Percentiles rank a stretch among this genome's conserved stretches.
Conservation (phyloP, 768 basidiomycete genomes). For the Hirschioporus abietinus region DNA sequence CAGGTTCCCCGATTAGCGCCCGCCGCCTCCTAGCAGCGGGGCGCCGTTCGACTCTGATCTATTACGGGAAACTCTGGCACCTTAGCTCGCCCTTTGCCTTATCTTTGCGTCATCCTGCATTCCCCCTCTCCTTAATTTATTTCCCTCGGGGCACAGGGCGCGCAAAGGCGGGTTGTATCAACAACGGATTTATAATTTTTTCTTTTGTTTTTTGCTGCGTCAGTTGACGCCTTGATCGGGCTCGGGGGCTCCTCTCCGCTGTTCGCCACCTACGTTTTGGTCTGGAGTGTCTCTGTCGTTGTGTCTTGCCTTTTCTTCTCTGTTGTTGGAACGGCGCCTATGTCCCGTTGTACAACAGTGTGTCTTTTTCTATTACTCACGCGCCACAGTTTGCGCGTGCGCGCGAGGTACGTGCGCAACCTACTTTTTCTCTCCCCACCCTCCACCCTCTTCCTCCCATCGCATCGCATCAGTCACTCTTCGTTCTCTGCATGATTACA, state of each 20-base stretch:
- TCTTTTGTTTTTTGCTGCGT: not conserved
- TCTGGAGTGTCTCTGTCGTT: not conserved
- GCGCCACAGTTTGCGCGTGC: slow-evolving; percentile 1
- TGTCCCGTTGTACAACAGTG: not conserved
- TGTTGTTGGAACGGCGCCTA: not conserved
- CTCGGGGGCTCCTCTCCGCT: no score
- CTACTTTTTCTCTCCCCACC: not conserved
- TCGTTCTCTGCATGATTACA: not conserved
- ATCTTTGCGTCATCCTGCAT: not conserved
- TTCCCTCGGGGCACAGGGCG: not conserved
- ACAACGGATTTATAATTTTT: not conserved
- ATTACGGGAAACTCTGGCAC: not conserved
- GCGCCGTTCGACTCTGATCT: not conserved
- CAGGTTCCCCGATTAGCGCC: not conserved
- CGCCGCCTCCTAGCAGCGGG: not conserved
- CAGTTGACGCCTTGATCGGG: no score
- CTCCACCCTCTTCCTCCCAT: not conserved
- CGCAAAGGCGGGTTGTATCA: not conserved
- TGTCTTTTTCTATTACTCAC: not conserved
- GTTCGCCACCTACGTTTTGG: not conserved
- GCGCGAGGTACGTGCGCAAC: not conserved
- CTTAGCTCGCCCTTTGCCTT: not conserved
- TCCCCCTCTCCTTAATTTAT: not conserved
- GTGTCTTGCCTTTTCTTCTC: not conserved
- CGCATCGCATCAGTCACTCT: not conserved